Base-by-base conservation (phyloP, 129 eudicot species). In the Mikania micrantha region DNA sequence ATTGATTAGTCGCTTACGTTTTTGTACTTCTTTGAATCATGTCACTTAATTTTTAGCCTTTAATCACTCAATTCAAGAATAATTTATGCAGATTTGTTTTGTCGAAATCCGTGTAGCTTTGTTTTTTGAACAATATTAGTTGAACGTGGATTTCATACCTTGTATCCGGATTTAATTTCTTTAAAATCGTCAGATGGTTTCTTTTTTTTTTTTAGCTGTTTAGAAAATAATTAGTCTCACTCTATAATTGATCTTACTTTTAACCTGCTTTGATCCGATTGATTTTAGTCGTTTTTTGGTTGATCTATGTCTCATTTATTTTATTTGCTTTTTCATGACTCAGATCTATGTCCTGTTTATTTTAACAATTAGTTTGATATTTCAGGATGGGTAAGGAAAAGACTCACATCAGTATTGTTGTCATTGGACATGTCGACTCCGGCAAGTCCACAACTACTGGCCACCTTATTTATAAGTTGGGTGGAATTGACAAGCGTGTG, bases 361-460 rank as follows among this genome's bases (percentile, higher is more conserved):
- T 2, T 13, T 19, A 9, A 31, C 12, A 1, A 0, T 57, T 57
- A n/a, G 60, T 41, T 20, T 65, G 35, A 16, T 32, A n/a, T n/a
- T 25, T 10, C 74, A 75, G 79, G 76, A 83, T 80, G 85, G 85
- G 88, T 64, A 83, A 83, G 80, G 88, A 79, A 65, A 83, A 80
- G 80, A 64, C 74, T 70, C 88, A 83, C 38, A 73, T 79, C 32
- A 83, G 74, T 66, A 76, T 83, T 53, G 85, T 84, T 36, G 88
- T 84, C 59, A 84, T 84, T 54, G 85, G 85, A 44, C 88, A 84
- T 74, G 88, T 84, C 62, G 85, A 84, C 69, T 80, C 88, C 11
- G 85, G 88, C 28, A 83, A 80, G 79, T 83, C 88, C 11, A 83
- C 88, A 71, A 83, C 88, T 53, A 80, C 85, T 3, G 85, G 88